phyloP scores from a whole-genome alignment of 2,329 filamentous ascomycete genomes.

The Pseudopithomyces maydicus region DNA sequence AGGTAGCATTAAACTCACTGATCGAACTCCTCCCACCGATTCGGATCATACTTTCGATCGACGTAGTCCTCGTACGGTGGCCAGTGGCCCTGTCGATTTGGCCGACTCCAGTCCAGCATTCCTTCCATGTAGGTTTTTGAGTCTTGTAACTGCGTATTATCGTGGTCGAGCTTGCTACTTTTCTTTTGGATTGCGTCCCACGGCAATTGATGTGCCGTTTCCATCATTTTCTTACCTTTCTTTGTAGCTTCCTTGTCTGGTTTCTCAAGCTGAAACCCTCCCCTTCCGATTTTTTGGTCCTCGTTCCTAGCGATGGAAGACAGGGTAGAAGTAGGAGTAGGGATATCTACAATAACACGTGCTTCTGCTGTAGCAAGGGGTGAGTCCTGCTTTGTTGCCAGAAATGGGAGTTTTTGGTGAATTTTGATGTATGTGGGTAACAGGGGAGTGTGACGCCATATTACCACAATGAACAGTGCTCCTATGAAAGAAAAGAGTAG shows the following conservation, averaged over 20 bases:
- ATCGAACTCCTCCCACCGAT: slow-evolving; percentile 54
- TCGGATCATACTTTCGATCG: slow-evolving; percentile 52
- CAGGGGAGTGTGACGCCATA: slow-evolving; percentile 38
- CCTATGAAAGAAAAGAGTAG: slow-evolving; percentile 41
- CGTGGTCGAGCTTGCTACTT: slow-evolving; percentile 19
- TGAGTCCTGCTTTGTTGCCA: slow-evolving; percentile 21
- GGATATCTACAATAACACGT: not conserved
- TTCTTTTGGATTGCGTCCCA: slow-evolving; percentile 30
- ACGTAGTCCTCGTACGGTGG: slow-evolving; percentile 51
- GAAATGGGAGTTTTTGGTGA: slow-evolving; percentile 33
- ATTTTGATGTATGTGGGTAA: slow-evolving; percentile 14
- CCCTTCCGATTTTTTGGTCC: not conserved
- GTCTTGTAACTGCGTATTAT: slow-evolving; percentile 24
- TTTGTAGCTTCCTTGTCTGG: slow-evolving; percentile 9
- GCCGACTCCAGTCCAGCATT: slow-evolving; percentile 50
- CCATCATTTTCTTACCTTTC: slow-evolving; percentile 1
- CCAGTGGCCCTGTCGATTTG: slow-evolving; percentile 47
- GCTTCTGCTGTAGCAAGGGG: slow-evolving; percentile 9
- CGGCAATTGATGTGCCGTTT: slow-evolving; percentile 18
- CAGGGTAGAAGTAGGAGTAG: not conserved
- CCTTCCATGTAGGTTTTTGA: slow-evolving; percentile 47
- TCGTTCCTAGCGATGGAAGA: not conserved
- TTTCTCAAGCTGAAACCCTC: not conserved
- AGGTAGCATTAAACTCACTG: slow-evolving; percentile 29
- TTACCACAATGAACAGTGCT: slow-evolving; percentile 38